Conservation (phyloP, 495 filamentous ascomycete species). For the Aspergillus nanangensis region DNA sequence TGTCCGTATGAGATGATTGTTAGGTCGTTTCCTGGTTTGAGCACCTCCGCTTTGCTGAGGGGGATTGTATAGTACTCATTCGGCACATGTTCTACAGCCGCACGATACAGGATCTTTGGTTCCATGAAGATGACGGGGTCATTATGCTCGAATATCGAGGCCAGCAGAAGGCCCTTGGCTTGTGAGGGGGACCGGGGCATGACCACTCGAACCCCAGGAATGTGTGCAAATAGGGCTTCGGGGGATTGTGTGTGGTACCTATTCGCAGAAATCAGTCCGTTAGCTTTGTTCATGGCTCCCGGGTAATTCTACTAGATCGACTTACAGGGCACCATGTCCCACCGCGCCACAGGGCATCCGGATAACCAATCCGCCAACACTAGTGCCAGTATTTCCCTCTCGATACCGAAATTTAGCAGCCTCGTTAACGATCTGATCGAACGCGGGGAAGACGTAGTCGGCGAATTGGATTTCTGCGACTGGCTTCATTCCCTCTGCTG, state of each 20-base stretch:
- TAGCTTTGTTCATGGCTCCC: not conserved
- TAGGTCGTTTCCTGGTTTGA: constrained; percentile 79
- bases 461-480: constrained; percentile 98
- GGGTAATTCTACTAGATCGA: not conserved
- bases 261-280: not conserved
- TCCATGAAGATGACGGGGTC: constrained; percentile 97
- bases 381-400: constrained; percentile 65
- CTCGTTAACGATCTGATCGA: constrained; percentile 97
- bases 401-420: constrained; percentile 90
- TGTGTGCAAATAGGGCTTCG: constrained; percentile 86
- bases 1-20: constrained; percentile 91
- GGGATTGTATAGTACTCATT: constrained; percentile 76
- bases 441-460: constrained; percentile 94
- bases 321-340: constrained; percentile 87
- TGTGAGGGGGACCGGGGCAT: constrained; percentile 87
- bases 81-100: constrained; percentile 93
- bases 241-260: constrained; percentile 93
- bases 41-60: constrained; percentile 80
- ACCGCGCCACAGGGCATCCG: constrained; percentile 94
- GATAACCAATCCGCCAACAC: constrained; percentile 76
- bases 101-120: constrained; percentile 91
- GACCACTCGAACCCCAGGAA: constrained; percentile 85
- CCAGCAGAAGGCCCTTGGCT: constrained; percentile 84
- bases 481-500: constrained; percentile 87
- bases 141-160: constrained; percentile 71